Conservation (phyloP, 1,139 yeast genomes). For the Saccharomyces hybrid region DNA sequence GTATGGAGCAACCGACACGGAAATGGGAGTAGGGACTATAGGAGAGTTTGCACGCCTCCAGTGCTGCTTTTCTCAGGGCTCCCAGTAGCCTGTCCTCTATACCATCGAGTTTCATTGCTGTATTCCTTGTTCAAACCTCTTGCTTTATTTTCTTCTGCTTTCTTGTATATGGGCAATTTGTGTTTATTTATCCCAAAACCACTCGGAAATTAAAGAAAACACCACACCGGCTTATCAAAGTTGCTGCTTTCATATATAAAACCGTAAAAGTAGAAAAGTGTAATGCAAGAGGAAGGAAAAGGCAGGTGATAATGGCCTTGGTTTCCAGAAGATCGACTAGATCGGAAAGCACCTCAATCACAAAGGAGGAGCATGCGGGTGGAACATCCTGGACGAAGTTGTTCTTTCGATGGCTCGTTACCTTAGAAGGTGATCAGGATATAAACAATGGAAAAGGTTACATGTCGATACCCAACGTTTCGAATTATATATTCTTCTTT, state of each 20-base stretch:
- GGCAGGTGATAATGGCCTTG: no score
- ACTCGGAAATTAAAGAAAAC: no score
- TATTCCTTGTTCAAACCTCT: no score
- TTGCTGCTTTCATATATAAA: no score
- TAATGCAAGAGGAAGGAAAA: no score
- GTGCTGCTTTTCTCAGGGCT: not conserved
- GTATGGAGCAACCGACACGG: conserved; percentile 74
- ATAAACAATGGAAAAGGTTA: conserved; percentile 14
- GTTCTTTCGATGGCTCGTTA: conserved; percentile 23
- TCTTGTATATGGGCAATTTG: no score
- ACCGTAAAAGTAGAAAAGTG: no score
- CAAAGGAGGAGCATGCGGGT: not conserved
- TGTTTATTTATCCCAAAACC: no score
- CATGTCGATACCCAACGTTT: conserved; percentile 17
- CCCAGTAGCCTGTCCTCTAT: not conserved
- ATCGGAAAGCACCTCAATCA: not conserved
- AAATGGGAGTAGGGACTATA: conserved; percentile 83
- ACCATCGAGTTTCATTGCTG: no score
- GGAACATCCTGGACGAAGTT: conserved; percentile 5
- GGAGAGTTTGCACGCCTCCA: conserved; percentile 43
- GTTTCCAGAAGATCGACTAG: not conserved
- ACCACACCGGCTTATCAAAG: no score
- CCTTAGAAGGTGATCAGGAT: conserved; percentile 22
- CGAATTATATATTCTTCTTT: conserved; percentile 40
- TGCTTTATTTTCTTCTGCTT: no score